These are phyloP conservation scores for Tulasnella sp. DNA, from an alignment of 768 basidiomycete genomes.

Conservation along the genomic window DNA sequence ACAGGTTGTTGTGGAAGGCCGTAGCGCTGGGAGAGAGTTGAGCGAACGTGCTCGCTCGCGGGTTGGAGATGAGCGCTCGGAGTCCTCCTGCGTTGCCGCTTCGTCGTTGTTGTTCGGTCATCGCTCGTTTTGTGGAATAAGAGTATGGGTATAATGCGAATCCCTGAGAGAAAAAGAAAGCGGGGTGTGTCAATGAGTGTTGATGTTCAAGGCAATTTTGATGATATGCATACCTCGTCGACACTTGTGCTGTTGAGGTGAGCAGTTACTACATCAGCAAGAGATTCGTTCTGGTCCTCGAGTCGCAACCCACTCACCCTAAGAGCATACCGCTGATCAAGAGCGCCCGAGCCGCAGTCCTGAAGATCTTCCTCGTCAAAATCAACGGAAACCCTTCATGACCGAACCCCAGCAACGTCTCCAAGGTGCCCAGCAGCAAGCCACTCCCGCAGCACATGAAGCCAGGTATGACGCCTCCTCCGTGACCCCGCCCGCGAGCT, in stretches of 20 bases:
- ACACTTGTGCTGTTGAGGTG: background rate
- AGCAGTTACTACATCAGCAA: background rate
- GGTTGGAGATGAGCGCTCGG: constrained; percentile 41
- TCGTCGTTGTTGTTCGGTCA: background rate
- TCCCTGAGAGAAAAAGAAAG: background rate
- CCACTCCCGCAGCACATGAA: background rate
- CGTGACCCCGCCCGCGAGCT: background rate
- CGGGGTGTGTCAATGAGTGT: background rate
- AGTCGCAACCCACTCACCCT: background rate
- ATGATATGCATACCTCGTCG: background rate
- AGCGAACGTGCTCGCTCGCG: constrained; percentile 42
- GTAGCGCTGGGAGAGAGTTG: constrained; percentile 39
- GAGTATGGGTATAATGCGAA: background rate
- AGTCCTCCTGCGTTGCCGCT: too few species aligned
- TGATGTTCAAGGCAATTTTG: background rate
- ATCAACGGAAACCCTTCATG: background rate
- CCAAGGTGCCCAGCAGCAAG: background rate
- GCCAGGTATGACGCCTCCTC: background rate
- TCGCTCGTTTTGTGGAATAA: background rate
- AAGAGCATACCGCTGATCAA: background rate
- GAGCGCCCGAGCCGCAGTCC: background rate
- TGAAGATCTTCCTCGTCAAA: background rate
- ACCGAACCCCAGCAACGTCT: background rate
- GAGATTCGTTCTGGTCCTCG: background rate
- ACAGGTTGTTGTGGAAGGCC: constrained; percentile 26